Conservation (phyloP, 805 yeast species). For the Teunomyces aglyptinius region DNA sequence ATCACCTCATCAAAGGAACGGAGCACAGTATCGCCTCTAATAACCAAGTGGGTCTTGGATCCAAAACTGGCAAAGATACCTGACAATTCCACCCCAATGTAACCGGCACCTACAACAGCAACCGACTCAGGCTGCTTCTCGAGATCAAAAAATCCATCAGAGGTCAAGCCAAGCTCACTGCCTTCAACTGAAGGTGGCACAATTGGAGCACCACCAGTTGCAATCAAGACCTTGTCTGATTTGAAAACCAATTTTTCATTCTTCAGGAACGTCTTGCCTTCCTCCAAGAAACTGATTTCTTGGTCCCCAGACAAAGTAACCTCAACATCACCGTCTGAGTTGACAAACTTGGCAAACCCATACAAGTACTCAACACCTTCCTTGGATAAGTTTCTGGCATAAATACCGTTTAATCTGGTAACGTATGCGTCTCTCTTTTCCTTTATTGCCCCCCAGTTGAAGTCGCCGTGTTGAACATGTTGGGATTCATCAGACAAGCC, state of each 20-base stretch:
- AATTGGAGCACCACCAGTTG: conserved; percentile 89
- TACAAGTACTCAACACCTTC: conserved; percentile 86
- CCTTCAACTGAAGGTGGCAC: conserved; percentile 74
- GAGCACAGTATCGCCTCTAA: conserved; percentile 88
- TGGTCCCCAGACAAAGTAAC: conserved; percentile 54
- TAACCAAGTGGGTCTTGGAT: conserved; percentile 78
- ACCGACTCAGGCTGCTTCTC: conserved; percentile 85
- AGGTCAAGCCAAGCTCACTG: conserved; percentile 75
- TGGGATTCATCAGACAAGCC: conserved; percentile 66
- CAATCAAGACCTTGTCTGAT: conserved; percentile 81
- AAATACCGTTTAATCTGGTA: conserved; percentile 84
- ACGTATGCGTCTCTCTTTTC: conserved; percentile 91
- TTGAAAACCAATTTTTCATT: conserved; percentile 61
- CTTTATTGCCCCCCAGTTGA: conserved; percentile 82
- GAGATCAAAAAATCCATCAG: conserved; percentile 88
- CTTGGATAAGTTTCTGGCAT: conserved; percentile 78
- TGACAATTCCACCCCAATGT: conserved; percentile 92
- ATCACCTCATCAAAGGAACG: conserved; percentile 84
- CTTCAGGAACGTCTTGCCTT: conserved; percentile 33
- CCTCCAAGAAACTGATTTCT: conserved; percentile 32
- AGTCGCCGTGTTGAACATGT: conserved; percentile 49
- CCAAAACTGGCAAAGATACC: conserved; percentile 92
- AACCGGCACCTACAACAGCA: conserved; percentile 97
- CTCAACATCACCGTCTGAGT: conserved; percentile 67
- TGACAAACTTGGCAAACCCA: conserved; percentile 81